Evolutionary conservation across 768 basidiomycete species (phyloP).

Genomic region (Suillus clintonianus): DNA sequence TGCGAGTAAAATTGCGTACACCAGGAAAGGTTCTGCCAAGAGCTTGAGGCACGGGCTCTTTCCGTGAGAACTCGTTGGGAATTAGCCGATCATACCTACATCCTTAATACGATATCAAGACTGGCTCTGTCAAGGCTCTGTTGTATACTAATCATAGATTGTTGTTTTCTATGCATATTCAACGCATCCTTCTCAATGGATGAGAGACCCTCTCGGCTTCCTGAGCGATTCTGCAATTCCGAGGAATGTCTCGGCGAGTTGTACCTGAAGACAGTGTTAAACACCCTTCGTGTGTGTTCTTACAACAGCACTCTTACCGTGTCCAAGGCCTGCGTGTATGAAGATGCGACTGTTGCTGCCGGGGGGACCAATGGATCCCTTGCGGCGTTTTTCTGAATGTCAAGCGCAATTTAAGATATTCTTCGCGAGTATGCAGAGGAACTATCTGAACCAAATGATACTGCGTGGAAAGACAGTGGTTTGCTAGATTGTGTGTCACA

Average conservation of each 20-base stretch:
- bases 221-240: constrained; percentile 57
- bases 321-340: constrained; percentile 51
- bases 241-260: constrained; percentile 57
- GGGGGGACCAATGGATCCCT: constrained; percentile 38
- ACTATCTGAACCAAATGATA: constrained; percentile 48
- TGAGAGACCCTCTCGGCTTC: constrained; percentile 55
- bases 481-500: constrained; percentile 37
- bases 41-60: no score
- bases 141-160: no score
- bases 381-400: constrained; percentile 46
- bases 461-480: constrained; percentile 57
- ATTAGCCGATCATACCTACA: no score
- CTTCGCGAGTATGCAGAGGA: constrained; percentile 34
- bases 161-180: neutral
- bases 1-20: no score
- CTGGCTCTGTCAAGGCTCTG: no score
- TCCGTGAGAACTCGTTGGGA: no score
- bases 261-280: constrained; percentile 37
- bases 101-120: no score
- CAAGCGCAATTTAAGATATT: constrained; percentile 55
- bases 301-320: constrained; percentile 37
- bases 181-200: constrained; percentile 24
- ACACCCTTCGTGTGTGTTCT: neutral
- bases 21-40: no score
- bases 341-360: constrained; percentile 39